Conservation (phyloP, 768 basidiomycete genomes). For the Auriscalpium microsporum region DNA sequence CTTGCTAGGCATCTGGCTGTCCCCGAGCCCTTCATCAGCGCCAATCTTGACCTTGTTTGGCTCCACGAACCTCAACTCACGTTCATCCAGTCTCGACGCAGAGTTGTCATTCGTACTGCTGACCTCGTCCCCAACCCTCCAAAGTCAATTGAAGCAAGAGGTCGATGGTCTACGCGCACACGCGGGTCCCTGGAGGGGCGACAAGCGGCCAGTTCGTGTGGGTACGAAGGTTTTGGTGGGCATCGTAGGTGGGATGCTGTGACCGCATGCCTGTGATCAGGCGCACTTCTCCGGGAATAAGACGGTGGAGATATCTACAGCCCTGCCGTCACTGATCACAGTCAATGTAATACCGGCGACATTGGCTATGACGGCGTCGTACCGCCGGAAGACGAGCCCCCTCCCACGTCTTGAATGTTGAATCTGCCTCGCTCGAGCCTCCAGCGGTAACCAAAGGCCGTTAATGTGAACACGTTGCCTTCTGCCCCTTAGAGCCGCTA, state of each 20-base stretch:
- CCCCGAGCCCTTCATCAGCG: constrained; percentile 38
- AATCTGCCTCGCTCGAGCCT: no score
- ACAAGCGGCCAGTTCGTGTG: constrained; percentile 46
- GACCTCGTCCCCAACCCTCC: constrained; percentile 46
- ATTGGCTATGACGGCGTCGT: no score
- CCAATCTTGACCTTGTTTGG: constrained; percentile 83
- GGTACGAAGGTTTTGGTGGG: constrained; percentile 57
- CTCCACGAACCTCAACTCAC: constrained; percentile 89
- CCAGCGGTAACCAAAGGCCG: no score
- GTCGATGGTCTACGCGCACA: constrained; percentile 41
- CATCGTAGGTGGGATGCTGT: constrained; percentile 65
- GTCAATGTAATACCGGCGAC: no score
- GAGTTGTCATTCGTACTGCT: constrained; percentile 85
- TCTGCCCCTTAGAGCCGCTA: no score
- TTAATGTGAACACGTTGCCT: no score
- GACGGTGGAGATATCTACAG: no score
- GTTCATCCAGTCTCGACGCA: constrained; percentile 84
- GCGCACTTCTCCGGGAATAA: no score
- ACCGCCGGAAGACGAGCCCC: no score
- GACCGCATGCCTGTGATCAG: constrained; percentile 6
- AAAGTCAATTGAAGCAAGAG: constrained; percentile 44
- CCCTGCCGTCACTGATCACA: no score
- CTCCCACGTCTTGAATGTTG: no score
- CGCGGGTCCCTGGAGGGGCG: constrained; percentile 52
- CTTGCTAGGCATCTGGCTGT: constrained; percentile 73